A percentile compares a stretch with the other conserved stretches of the same genome.
Evolutionary conservation across 2,329 filamentous ascomycete species (phyloP).

Genomic region (Curvularia sp.): DNA sequence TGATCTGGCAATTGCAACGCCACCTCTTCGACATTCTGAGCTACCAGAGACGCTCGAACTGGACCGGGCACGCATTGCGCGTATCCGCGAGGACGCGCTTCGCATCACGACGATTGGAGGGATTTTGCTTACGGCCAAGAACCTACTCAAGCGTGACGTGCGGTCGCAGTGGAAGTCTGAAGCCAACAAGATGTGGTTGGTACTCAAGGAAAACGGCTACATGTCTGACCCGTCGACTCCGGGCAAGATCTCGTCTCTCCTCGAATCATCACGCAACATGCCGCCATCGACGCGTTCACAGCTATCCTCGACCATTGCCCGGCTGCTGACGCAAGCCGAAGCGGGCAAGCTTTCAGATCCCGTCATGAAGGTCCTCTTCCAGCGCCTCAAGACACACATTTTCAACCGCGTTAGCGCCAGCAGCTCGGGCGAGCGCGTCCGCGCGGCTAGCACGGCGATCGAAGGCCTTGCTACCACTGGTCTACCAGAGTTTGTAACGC

Average conservation of each 20-base stretch:
- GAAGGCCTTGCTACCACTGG: slow-evolving; percentile 74
- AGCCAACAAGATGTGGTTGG: slow-evolving; percentile 71
- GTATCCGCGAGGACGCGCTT: slow-evolving; percentile 64
- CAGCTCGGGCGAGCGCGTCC: slow-evolving; percentile 73
- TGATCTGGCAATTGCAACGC: slow-evolving; percentile 74
- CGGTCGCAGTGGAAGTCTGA: slow-evolving; percentile 79
- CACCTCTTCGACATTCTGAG: slow-evolving; percentile 60
- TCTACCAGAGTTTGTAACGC: slow-evolving; percentile 74
- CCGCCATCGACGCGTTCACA: slow-evolving; percentile 55
- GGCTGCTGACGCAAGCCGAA: slow-evolving; percentile 62
- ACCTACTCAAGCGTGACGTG: slow-evolving; percentile 80
- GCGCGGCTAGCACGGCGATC: slow-evolving; percentile 70
- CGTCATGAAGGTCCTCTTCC: slow-evolving; percentile 71
- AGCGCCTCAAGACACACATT: slow-evolving; percentile 71
- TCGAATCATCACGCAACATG: slow-evolving; percentile 60
- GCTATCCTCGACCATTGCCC: slow-evolving; percentile 53
- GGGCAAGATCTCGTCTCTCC: slow-evolving; percentile 55
- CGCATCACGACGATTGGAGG: slow-evolving; percentile 76
- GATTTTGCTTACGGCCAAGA: slow-evolving; percentile 80
- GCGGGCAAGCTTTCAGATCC: slow-evolving; percentile 63
- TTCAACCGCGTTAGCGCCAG: slow-evolving; percentile 68
- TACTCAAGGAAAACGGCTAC: slow-evolving; percentile 68
- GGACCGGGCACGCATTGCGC: slow-evolving; percentile 68
- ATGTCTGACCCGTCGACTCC: slow-evolving; percentile 60
- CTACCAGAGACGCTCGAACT: slow-evolving; percentile 78